Percentiles rank a stretch among this genome's conserved stretches.
phyloP scores from a whole-genome alignment of 805 yeast species.

The Wickerhamomyces rabaulensis region DNA sequence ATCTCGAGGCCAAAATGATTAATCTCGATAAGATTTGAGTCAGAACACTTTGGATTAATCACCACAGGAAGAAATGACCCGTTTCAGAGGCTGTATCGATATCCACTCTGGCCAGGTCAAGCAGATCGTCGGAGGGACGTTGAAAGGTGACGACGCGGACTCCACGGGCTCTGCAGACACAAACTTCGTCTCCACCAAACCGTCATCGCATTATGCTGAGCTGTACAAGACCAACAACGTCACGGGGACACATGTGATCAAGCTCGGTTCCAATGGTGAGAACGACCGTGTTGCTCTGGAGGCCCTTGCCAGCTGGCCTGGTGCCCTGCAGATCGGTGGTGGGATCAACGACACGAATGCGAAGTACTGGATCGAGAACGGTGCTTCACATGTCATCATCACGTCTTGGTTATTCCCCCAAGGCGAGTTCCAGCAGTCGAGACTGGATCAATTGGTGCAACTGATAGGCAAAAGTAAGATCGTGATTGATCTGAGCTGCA shows the following conservation, averaged over 20 bases:
- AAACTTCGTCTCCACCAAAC: conserved; percentile 73
- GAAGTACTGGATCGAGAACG: conserved; percentile 62
- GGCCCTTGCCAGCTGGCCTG: conserved; percentile 75
- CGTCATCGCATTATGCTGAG: conserved; percentile 70
- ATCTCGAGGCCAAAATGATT: no score
- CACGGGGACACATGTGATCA: conserved; percentile 86
- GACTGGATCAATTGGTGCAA: conserved; percentile 45
- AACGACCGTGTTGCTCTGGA: conserved; percentile 80
- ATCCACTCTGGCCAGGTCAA: conserved; percentile 93
- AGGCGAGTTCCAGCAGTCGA: conserved; percentile 43
- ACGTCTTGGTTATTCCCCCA: conserved; percentile 86
- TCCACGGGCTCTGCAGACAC: conserved; percentile 42
- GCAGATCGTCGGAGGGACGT: conserved; percentile 94
- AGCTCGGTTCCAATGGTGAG: conserved; percentile 68
- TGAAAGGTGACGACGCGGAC: conserved; percentile 46
- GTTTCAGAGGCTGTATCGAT: conserved; percentile 91
- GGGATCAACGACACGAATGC: conserved; percentile 81
- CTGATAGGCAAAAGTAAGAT: conserved; percentile 60
- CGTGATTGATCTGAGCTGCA: conserved; percentile 90
- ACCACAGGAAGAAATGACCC: conserved; percentile 50
- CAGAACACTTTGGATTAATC: background rate
- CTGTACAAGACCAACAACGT: conserved; percentile 58
- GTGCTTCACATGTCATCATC: conserved; percentile 85
- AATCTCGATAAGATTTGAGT: background rate
- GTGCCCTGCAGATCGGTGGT: conserved; percentile 81